Evolutionary conservation across 768 basidiomycete genomes (phyloP).

Genomic region (Trametes meyenii): DNA sequence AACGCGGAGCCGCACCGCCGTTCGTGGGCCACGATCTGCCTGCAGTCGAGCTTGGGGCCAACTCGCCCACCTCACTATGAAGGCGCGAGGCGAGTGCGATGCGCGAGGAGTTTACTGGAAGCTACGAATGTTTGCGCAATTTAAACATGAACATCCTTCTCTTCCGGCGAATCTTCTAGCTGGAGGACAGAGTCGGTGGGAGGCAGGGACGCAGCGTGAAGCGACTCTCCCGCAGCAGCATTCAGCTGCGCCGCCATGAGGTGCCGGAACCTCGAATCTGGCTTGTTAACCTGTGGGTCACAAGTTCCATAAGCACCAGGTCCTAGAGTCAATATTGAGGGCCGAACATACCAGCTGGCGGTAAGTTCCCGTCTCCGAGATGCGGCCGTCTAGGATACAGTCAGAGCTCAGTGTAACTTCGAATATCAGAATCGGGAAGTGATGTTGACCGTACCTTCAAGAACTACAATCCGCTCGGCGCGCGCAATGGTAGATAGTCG

Average conservation of each 20-base stretch:
- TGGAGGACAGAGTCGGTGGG: background rate
- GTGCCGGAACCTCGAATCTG: conserved; percentile 78
- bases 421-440: background rate
- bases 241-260: conserved; percentile 90
- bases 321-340: no score
- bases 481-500: conserved; percentile 87
- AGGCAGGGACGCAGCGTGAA: background rate
- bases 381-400: conserved; percentile 58
- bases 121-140: background rate
- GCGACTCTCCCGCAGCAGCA: conserved; percentile 40
- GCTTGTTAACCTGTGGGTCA: conserved; percentile 54
- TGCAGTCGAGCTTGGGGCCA: no score
- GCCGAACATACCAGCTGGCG: conserved; percentile 61
- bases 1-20: background rate
- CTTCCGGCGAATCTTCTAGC: background rate
- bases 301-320: background rate
- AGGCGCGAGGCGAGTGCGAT: no score
- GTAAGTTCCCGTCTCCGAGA: conserved; percentile 84
- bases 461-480: conserved; percentile 86
- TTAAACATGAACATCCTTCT: background rate
- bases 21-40: background rate
- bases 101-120: no score
- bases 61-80: no score
- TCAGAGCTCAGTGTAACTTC: background rate
- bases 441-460: conserved; percentile 63